Conservation (phyloP, 257 asterid genomes). For the Plantago ovata region DNA sequence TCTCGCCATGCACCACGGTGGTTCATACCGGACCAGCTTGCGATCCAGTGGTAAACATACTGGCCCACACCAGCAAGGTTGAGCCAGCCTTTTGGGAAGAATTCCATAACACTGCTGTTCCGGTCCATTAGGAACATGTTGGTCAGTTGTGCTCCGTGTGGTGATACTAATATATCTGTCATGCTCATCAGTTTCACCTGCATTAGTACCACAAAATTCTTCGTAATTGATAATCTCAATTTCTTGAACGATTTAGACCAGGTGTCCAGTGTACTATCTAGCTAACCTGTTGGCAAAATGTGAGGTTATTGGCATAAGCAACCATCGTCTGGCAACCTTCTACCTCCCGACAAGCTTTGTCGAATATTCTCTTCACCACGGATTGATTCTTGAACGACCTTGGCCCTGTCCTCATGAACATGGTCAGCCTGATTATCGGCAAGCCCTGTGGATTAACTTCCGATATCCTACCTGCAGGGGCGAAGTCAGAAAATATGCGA, state of each 20-base stretch:
- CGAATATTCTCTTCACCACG: conserved; percentile 46
- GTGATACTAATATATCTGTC: conserved; percentile 61
- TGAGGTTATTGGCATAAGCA: conserved; percentile 56
- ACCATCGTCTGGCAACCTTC: conserved; percentile 51
- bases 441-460: conserved; percentile 4
- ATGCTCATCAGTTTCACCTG: conserved; percentile 61
- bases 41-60: conserved; percentile 72
- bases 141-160: conserved; percentile 78
- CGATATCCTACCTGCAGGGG: not conserved
- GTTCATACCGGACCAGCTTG: conserved; percentile 75
- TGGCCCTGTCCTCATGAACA: conserved; percentile 66
- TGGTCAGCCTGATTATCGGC: conserved; percentile 49
- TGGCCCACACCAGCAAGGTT: conserved; percentile 76
- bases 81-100: conserved; percentile 83
- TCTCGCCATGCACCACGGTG: conserved; percentile 88
- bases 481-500: too few relatives aligned
- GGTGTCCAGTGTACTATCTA: too few relatives aligned
- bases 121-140: conserved; percentile 72
- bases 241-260: too few relatives aligned
- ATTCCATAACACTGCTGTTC: conserved; percentile 71
- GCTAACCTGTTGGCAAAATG: conserved; percentile 64
- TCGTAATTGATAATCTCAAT: too few relatives aligned
- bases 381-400: conserved; percentile 66
- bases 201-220: too few relatives aligned
- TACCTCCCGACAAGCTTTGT: conserved; percentile 39